Conservation (phyloP, 2,329 filamentous ascomycete species). For the Exserohilum turcica region DNA sequence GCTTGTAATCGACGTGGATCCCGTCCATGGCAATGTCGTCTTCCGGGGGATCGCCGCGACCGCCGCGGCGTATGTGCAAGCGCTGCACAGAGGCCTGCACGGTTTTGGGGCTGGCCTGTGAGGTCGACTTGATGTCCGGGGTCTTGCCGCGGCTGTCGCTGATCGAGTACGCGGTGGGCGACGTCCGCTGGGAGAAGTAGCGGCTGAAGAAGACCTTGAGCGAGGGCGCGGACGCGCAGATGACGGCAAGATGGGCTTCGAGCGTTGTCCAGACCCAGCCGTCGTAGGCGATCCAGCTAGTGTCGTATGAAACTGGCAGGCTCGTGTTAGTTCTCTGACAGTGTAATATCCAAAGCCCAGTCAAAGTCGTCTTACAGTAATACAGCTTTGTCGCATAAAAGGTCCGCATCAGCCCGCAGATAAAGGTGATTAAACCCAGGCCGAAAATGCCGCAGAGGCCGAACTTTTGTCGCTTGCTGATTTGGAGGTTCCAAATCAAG, state of each 20-base stretch:
- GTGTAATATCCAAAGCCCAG: too few species aligned
- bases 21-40: slow-evolving; percentile 23
- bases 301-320: too few species aligned
- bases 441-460: slow-evolving; percentile 53
- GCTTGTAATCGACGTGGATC: slow-evolving; percentile 30
- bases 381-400: slow-evolving; percentile 45
- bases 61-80: neutral
- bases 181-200: slow-evolving; percentile 39
- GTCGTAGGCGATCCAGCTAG: slow-evolving; percentile 48
- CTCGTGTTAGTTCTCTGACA: too few species aligned
- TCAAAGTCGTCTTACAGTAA: slow-evolving; percentile 30
- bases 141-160: slow-evolving; percentile 8
- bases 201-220: slow-evolving; percentile 52
- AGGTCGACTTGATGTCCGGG: neutral
- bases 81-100: neutral
- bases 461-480: slow-evolving; percentile 52
- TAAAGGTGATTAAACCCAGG: slow-evolving; percentile 49
- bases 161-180: slow-evolving; percentile 15
- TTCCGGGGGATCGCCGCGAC: slow-evolving; percentile 3
- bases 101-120: neutral
- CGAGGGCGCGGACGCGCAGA: slow-evolving; percentile 52
- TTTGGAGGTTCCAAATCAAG: slow-evolving; percentile 52
- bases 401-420: slow-evolving; percentile 46
- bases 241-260: slow-evolving; percentile 50
- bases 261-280: slow-evolving; percentile 50